Conservation (phyloP, 1,139 yeast species). For the Magnusiomyces magnusii region DNA sequence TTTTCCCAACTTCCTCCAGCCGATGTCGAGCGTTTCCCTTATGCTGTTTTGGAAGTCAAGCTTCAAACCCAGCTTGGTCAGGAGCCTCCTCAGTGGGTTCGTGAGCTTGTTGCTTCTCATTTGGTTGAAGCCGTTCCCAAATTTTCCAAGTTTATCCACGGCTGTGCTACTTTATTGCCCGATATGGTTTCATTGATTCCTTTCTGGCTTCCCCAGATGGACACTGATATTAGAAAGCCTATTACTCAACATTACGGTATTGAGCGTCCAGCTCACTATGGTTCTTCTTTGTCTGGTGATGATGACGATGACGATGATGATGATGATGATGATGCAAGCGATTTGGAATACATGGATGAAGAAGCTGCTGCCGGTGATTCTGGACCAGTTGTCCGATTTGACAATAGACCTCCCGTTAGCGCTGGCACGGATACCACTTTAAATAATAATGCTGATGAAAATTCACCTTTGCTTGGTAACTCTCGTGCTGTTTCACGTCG, state of each 20-base stretch:
- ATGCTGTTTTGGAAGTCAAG: constrained; percentile 94
- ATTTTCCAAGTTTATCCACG: constrained; percentile 94
- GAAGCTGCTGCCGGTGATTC: constrained; percentile 28
- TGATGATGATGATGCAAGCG: constrained; percentile 38
- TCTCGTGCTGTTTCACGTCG: constrained; percentile 11
- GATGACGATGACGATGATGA: constrained; percentile 41
- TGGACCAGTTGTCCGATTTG: constrained; percentile 22
- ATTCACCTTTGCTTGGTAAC: constrained; percentile 24
- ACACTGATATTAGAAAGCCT: constrained; percentile 88
- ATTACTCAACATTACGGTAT: constrained; percentile 61
- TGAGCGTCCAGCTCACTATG: constrained; percentile 46
- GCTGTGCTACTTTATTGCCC: constrained; percentile 81
- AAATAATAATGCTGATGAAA: constrained; percentile 21
- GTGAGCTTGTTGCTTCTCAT: constrained; percentile 84
- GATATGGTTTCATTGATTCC: constrained; percentile 79
- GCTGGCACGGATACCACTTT: constrained; percentile 5
- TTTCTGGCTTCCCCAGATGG: constrained; percentile 99
- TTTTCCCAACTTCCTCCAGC: constrained; percentile 74
- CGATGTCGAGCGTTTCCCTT: constrained; percentile 90
- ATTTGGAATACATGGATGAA: constrained; percentile 38
- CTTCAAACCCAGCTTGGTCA: constrained; percentile 96
- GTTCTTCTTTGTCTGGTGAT: constrained; percentile 29
- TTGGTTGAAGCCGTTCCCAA: constrained; percentile 97
- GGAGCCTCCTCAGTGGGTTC: constrained; percentile 97
- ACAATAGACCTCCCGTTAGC: constrained; percentile 15